Evolutionary conservation across 768 basidiomycete genomes (phyloP).

Genomic region (Hemileccinum rubropunctum): DNA sequence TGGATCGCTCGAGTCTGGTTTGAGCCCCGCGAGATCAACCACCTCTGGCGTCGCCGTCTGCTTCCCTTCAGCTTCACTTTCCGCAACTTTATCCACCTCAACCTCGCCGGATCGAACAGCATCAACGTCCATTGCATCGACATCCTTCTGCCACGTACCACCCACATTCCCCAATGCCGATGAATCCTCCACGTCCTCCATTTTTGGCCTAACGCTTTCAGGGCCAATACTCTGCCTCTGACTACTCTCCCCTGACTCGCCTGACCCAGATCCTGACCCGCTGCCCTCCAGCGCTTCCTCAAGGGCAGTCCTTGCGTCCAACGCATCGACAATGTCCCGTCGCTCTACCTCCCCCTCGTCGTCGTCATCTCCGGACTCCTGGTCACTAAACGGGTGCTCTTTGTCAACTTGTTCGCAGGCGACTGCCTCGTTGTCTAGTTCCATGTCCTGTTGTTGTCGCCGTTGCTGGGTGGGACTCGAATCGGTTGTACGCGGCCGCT

Average conservation of each 20-base stretch:
- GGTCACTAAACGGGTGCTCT: conserved; percentile 25
- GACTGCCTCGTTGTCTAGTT: conserved; percentile 27
- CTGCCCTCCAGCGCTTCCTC: conserved; percentile 53
- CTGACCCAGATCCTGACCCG: conserved; percentile 28
- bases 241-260: conserved; percentile 35
- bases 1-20: conserved; percentile 56
- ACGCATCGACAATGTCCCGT: conserved; percentile 53
- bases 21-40: conserved; percentile 40
- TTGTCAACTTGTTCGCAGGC: conserved; percentile 21
- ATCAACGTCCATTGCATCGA: conserved; percentile 37
- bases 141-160: conserved; percentile 17
- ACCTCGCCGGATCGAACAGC: conserved; percentile 18
- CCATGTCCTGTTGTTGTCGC: conserved; percentile 29
- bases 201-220: conserved; percentile 41
- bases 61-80: conserved; percentile 9
- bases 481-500: conserved; percentile 39
- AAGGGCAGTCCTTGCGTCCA: conserved; percentile 53
- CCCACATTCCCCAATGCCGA: conserved; percentile 35
- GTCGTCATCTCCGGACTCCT: conserved; percentile 55
- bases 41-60: conserved; percentile 28
- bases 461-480: conserved; percentile 29
- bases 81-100: conserved; percentile 22
- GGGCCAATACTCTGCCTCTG: conserved; percentile 30
- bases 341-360: conserved; percentile 57
- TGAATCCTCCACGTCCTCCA: conserved; percentile 58